phyloP scores from a whole-genome alignment of 352 stramenopile species.

The Phytophthora palmivora region DNA sequence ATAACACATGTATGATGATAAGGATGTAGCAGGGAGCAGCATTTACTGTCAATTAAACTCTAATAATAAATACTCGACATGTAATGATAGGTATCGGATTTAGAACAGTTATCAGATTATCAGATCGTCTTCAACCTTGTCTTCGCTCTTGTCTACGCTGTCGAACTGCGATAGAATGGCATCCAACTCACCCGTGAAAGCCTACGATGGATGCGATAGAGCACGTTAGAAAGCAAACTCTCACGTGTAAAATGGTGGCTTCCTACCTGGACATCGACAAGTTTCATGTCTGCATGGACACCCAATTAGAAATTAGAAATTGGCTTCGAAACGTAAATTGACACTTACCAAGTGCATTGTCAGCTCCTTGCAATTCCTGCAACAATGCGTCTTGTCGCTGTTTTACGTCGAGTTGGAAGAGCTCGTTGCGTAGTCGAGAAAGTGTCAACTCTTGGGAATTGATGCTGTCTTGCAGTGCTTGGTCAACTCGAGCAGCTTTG shows the following conservation, averaged over 20 bases:
- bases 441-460: conserved; percentile 11
- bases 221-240: neutral
- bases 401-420: conserved; percentile 66
- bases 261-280: conserved; percentile 55
- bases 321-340: neutral
- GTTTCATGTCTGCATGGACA: conserved; percentile 40
- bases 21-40: too few relatives aligned
- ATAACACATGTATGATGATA: too few relatives aligned
- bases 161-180: conserved; percentile 61
- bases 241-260: neutral
- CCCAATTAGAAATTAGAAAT: neutral
- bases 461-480: conserved; percentile 14
- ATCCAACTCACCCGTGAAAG: conserved; percentile 56
- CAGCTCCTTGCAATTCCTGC: conserved; percentile 41
- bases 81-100: neutral
- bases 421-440: conserved; percentile 45
- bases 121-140: conserved; percentile 28
- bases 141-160: neutral
- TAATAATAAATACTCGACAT: neutral
- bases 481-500: conserved; percentile 24
- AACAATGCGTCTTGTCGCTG: conserved; percentile 49
- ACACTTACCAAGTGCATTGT: conserved; percentile 44
- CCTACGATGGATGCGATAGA: conserved; percentile 21
- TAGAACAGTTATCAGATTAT: conserved; percentile 24
- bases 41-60: neutral